Base-by-base conservation (phyloP, 176 grass and related monocot genomes). In the Oryza longistaminata region DNA sequence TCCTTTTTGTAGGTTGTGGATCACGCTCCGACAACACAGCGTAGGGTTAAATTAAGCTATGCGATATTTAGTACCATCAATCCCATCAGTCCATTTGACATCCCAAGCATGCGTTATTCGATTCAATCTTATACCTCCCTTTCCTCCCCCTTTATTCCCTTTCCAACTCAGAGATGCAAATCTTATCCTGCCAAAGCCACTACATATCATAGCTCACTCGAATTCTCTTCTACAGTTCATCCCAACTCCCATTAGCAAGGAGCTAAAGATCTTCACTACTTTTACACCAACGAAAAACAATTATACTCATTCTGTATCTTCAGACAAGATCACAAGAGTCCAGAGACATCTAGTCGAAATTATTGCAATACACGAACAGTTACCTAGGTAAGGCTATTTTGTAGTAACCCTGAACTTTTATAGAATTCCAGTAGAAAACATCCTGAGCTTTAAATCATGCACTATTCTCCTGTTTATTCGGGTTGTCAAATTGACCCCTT, bases 111-210 rank as follows among this genome's bases (percentile, higher is more conserved):
- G 62, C 3, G 61, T 83, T 90, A 87, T 90, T 90, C 88, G 80
- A 87, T 90, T 87, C 84, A 74, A 68, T 83, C 75, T 50, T 66
- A 43, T 49, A 66, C 79, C 35, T 12, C 53, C 35, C 68, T 87
- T 87, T 79, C 53, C 21, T 64, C n/a, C 45, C n/a, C 73, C 46
- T 77, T 90, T 75, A 77, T 43, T 48, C 76, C 43, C 80, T 80
- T 83, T 80, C 70, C 89, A 90, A 87, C 81, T 75, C 89, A 84
- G 75, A 71, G 80, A 84, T 87, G 89, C 89, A 87, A 87, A 87
- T 52, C 80, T 83, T 90, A 90, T 84, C 89, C 39, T 70, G 13
- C 29, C 70, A 75, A 83, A 66, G 70, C 89, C 80, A 21, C 84
- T 78, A 69, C 49, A 62, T 62, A 62, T 13, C 78, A 40, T 27